A percentile compares a stretch with the other conserved stretches of the same genome.
These are phyloP conservation scores for Alternaria brassicae DNA, from an alignment of 2,329 filamentous ascomycete genomes.

Conservation along the genomic window DNA sequence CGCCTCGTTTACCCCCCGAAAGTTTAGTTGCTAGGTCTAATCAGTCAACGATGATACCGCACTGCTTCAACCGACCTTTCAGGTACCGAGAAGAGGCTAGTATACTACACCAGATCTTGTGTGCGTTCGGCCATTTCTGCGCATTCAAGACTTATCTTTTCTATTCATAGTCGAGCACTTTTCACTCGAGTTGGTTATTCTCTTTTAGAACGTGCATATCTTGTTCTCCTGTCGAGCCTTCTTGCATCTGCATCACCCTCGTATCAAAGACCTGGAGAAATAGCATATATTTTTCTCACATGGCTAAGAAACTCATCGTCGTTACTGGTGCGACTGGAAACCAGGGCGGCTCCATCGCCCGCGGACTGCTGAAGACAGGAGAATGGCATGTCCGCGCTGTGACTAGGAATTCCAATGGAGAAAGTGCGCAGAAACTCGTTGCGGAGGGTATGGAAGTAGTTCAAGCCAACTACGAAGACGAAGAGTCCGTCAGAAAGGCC, in stretches of 20 bases:
- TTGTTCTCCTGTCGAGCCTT: not conserved
- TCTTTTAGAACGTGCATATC: not conserved
- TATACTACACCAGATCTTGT: not conserved
- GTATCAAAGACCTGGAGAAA: not conserved
- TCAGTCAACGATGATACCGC: not conserved
- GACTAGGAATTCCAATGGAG: conserved; percentile 47
- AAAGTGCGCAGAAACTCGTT: conserved; percentile 29
- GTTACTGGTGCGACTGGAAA: conserved; percentile 40
- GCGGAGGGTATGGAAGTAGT: conserved; percentile 50
- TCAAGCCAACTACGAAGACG: conserved; percentile 18
- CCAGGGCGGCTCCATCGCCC: conserved; percentile 34
- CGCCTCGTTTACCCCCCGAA: conserved; percentile 5
- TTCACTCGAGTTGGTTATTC: not conserved
- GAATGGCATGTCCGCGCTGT: conserved; percentile 60
- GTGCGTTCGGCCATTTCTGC: not conserved
- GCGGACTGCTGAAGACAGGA: conserved; percentile 52
- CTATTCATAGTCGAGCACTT: not conserved
- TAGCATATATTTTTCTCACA: conserved; percentile 28
- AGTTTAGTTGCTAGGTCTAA: not conserved
- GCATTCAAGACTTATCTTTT: not conserved
- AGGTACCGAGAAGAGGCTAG: not conserved
- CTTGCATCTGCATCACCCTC: not conserved
- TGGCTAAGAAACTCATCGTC: conserved; percentile 35
- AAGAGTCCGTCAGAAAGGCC: conserved; percentile 13
- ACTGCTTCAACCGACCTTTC: not conserved